Conservation (phyloP, 2,329 filamentous ascomycete species). For the Cercospora nicotianae region DNA sequence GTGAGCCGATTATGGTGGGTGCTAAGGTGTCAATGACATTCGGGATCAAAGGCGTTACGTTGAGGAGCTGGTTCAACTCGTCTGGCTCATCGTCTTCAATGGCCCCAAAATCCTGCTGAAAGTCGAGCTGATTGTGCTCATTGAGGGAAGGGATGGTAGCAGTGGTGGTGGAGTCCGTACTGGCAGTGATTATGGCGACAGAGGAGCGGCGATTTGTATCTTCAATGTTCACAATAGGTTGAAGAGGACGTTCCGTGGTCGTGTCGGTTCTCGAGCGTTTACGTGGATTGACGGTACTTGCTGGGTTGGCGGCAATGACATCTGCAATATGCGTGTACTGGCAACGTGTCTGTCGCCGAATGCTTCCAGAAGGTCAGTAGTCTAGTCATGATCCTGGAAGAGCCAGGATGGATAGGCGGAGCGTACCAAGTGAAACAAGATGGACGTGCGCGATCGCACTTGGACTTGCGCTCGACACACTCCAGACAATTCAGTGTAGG, state of each 20-base stretch:
- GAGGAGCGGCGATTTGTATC: neutral
- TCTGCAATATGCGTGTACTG: slow-evolving; percentile 1
- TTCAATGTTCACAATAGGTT: neutral
- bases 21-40: neutral
- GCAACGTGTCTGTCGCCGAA: neutral
- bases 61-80: neutral
- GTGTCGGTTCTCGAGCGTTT: neutral
- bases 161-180: neutral
- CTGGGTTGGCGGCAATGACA: neutral
- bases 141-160: neutral
- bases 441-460: slow-evolving; percentile 75
- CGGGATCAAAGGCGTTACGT: neutral
- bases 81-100: neutral
- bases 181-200: neutral
- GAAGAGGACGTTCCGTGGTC: neutral
- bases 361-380: neutral
- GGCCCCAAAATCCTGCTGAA: neutral
- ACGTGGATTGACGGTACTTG: neutral
- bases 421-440: slow-evolving; percentile 8
- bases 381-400: neutral
- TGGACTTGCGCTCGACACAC: slow-evolving; percentile 79
- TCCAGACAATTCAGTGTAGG: slow-evolving; percentile 75
- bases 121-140: neutral
- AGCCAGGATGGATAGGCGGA: neutral
- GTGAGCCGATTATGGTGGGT: neutral